Evolutionary conservation across 2,329 filamentous ascomycete genomes (phyloP).

Genomic region (Paecilomyces fulvus): DNA sequence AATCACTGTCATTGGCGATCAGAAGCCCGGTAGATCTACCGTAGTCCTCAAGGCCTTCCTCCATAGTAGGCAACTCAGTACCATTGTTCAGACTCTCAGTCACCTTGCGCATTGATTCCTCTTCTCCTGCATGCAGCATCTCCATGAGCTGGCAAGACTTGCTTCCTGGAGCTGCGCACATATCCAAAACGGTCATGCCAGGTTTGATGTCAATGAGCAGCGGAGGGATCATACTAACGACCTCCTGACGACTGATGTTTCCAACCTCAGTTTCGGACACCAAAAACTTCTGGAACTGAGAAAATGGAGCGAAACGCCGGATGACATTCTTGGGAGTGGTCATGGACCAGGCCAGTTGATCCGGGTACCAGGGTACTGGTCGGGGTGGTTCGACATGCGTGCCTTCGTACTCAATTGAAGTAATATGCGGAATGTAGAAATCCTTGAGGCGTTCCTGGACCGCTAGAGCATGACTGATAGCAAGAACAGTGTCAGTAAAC

Average conservation of each 20-base stretch:
- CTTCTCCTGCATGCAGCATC: conserved; percentile 87
- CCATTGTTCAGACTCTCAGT: conserved; percentile 56
- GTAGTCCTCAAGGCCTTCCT: conserved; percentile 58
- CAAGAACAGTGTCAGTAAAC: background rate
- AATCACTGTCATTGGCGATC: conserved; percentile 93
- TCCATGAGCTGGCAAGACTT: conserved; percentile 94
- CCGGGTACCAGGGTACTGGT: conserved; percentile 85
- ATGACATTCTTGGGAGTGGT: conserved; percentile 95
- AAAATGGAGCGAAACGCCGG: conserved; percentile 86
- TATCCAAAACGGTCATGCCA: conserved; percentile 86
- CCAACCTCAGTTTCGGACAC: conserved; percentile 95
- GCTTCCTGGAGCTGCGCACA: conserved; percentile 94
- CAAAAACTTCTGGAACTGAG: conserved; percentile 93
- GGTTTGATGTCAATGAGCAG: conserved; percentile 84
- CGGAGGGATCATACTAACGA: conserved; percentile 98
- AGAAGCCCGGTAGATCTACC: conserved; percentile 85
- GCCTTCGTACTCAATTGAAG: conserved; percentile 75
- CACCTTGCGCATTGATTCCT: conserved; percentile 69
- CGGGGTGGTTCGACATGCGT: conserved; percentile 71
- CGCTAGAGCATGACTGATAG: conserved; percentile 71
- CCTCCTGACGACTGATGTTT: conserved; percentile 95
- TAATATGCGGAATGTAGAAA: conserved; percentile 84
- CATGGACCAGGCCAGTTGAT: conserved; percentile 94
- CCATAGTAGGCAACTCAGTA: conserved; percentile 43
- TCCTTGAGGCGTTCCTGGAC: conserved; percentile 83